Evolutionary conservation across 78 protist species (phyloP).

Genomic region (Acrasis kona): DNA sequence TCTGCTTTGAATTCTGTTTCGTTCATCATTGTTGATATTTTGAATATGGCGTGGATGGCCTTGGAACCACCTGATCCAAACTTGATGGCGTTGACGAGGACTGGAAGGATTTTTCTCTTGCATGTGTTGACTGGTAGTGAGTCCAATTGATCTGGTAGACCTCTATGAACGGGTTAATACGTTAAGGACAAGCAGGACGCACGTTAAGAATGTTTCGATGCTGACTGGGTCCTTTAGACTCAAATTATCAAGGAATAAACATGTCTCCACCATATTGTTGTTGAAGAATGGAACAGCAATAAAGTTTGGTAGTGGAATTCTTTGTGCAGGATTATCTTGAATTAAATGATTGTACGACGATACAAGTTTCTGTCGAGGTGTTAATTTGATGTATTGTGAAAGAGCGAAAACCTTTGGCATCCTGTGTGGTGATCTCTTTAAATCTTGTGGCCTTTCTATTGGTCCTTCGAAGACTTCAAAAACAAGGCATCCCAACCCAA

Average conservation of each 20-base stretch:
- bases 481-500: constrained; percentile 10
- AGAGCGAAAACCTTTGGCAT: too few species aligned
- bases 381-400: too few species aligned
- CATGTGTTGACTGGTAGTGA: constrained; percentile 10
- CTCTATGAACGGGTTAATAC: too few species aligned
- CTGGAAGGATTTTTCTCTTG: constrained; percentile 18
- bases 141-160: too few species aligned
- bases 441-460: too few species aligned
- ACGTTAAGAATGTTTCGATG: too few species aligned
- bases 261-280: background rate
- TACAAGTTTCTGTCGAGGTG: too few species aligned
- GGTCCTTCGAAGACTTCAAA: background rate
- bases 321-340: too few species aligned
- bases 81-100: constrained; percentile 9
- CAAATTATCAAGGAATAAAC: background rate
- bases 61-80: constrained; percentile 17
- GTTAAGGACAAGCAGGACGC: too few species aligned
- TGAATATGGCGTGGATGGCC: constrained; percentile 20
- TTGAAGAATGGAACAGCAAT: background rate
- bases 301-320: background rate
- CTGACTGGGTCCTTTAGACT: too few species aligned
- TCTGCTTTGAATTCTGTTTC: constrained; percentile 3
- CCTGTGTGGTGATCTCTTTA: background rate
- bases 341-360: too few species aligned
- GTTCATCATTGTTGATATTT: background rate